Base-by-base conservation (phyloP, 768 basidiomycete species). In the Strobilomyces dryophilus region DNA sequence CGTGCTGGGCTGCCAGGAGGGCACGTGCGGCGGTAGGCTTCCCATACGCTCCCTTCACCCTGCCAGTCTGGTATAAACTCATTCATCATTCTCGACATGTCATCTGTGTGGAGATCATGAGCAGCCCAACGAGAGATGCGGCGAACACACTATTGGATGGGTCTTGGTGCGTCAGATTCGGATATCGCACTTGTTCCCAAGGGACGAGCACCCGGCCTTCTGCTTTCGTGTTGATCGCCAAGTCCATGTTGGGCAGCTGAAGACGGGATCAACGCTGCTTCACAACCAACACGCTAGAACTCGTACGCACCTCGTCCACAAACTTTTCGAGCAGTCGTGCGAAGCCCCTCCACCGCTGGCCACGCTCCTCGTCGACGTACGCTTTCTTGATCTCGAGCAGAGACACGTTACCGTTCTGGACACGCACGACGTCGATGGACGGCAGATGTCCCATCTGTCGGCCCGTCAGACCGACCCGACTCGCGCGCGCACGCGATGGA, bases 171-270 rank as follows among this genome's bases (percentile, higher is more conserved):
- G 92, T 89, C 43, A 85, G 67, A 65, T 93, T 94, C 8, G 87
- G 79, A 63, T 80, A 85, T 36, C 73, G 66, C n/a, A 76, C 76
- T 60, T 90, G 83, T 66, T 95, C 93, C 93, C 94, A 97, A 39
- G 93, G 89, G 5, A 95, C 86, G 14, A 99, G 76, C 8, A 99
- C 83, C 15, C 97, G 85, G 11, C 95, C 92, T 72, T 98, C 97
- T 1, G 94, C 89, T 72, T 87, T 89, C 21, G 89, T 84, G 61
- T 98, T 98, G 71, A 99, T 83, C 0, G 97, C 83, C 58, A 99
- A 85, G 61, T 97, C 89, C 85, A 99, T 85, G 73, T 98, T 85
- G 12, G 95, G 95, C 5, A 98, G 79, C 84, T 93, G 42, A 35
- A 21, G 36, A 29, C 4, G 18, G 9, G 10, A 34, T 60, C 15